Conservation (phyloP, 371 early-diverging fungal genomes). For the Zopfochytrium polystomum region DNA sequence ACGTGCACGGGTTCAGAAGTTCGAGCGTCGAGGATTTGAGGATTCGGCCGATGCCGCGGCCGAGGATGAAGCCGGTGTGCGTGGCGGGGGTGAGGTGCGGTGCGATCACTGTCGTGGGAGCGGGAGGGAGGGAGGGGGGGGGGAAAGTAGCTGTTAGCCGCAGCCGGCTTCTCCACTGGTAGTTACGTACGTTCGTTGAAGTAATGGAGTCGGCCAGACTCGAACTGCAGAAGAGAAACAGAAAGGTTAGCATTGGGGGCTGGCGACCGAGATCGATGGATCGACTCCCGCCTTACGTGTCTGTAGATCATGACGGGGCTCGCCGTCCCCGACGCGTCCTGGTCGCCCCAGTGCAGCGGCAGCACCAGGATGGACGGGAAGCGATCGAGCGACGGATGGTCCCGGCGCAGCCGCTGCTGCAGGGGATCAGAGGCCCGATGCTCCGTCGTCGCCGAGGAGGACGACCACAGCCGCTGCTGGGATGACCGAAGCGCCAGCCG, state of each 20-base stretch:
- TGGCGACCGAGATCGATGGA: too few species aligned
- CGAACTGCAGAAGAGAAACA: too few species aligned
- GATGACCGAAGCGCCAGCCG: too few species aligned
- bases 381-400: background rate
- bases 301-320: conserved; percentile 12
- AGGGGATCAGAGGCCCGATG: too few species aligned
- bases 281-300: background rate
- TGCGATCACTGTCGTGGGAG: conserved; percentile 3
- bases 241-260: background rate
- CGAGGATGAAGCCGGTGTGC: conserved; percentile 18
- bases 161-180: background rate
- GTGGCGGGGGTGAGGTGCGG: conserved; percentile 15
- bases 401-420: too few species aligned
- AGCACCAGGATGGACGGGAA: conserved; percentile 4
- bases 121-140: background rate
- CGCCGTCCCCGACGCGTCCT: conserved; percentile 13
- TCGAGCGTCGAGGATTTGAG: conserved; percentile 10
- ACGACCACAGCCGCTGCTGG: too few species aligned
- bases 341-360: conserved; percentile 22
- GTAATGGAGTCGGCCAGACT: conserved; percentile 12
- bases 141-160: background rate
- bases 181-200: too few species aligned
- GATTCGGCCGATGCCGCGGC: conserved; percentile 24
- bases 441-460: too few species aligned
- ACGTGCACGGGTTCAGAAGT: too few species aligned